These are phyloP conservation scores for Ustilago hordei DNA, from an alignment of 1,284 basidiomycete genomes.

Conservation along the genomic window DNA sequence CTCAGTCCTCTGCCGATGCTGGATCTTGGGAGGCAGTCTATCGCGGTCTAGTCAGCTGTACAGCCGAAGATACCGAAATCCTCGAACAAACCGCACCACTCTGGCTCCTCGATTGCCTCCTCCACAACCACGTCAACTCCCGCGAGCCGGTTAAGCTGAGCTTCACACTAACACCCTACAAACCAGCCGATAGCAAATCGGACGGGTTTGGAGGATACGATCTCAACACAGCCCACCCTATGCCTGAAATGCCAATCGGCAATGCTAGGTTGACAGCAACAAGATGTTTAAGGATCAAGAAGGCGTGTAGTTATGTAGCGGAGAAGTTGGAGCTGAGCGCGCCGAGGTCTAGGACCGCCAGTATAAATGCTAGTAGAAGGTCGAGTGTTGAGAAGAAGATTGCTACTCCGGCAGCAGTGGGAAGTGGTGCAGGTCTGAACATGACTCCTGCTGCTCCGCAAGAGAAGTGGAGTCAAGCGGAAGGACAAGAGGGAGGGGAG, in stretches of 20 bases:
- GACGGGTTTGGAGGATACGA: conserved; percentile 48
- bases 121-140: conserved; percentile 71
- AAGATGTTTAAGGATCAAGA: conserved; percentile 83
- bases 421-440: conserved; percentile 14
- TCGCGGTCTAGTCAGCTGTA: conserved; percentile 78
- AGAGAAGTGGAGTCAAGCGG: not conserved
- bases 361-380: conserved; percentile 48
- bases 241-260: conserved; percentile 71
- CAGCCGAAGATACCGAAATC: conserved; percentile 75
- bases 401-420: not conserved
- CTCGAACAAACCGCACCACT: conserved; percentile 84
- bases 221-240: conserved; percentile 18
- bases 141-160: conserved; percentile 71
- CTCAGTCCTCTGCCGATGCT: conserved; percentile 79
- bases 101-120: conserved; percentile 89
- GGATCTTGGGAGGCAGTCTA: conserved; percentile 82
- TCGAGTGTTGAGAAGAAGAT: conserved; percentile 26
- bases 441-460: conserved; percentile 30
- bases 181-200: conserved; percentile 18
- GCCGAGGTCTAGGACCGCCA: conserved; percentile 16
- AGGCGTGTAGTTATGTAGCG: conserved; percentile 85
- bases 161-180: conserved; percentile 85
- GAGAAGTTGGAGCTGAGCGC: conserved; percentile 81
- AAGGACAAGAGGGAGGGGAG: not conserved
- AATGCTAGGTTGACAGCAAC: conserved; percentile 90